Conservation (phyloP, 176 grass and related monocot species). For the Olyra latifolia region DNA sequence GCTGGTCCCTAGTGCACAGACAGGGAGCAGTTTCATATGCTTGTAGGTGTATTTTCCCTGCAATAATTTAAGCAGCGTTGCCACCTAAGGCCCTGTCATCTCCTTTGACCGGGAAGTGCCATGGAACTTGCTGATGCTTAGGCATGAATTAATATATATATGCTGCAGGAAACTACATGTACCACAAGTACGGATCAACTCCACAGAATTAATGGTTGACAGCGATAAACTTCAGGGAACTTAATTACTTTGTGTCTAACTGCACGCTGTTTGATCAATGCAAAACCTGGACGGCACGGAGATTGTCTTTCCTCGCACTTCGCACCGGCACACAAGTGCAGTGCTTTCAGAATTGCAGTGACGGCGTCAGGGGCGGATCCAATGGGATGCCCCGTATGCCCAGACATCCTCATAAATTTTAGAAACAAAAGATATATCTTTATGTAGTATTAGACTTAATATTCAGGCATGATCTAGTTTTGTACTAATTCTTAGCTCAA, state of each 20-base stretch:
- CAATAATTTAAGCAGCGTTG: neutral
- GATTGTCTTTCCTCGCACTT: neutral
- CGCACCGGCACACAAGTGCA: neutral
- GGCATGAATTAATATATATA: neutral
- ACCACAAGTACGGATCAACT: too few relatives aligned
- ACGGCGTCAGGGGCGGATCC: too few relatives aligned
- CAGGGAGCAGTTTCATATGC: slow-evolving; percentile 21
- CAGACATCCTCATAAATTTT: too few relatives aligned
- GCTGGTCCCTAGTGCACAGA: slow-evolving; percentile 4
- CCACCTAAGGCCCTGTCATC: slow-evolving; percentile 21
- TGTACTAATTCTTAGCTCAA: too few relatives aligned
- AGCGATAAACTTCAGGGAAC: neutral
- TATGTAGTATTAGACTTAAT: too few relatives aligned
- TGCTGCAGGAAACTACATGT: too few relatives aligned
- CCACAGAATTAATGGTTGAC: neutral
- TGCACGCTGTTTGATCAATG: too few relatives aligned
- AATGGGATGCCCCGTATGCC: too few relatives aligned
- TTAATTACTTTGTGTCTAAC: too few relatives aligned
- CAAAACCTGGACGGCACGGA: neutral
- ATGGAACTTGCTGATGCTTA: slow-evolving; percentile 38
- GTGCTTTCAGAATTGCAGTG: neutral
- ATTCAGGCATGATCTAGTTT: too few relatives aligned
- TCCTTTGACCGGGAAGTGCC: neutral
- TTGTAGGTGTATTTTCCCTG: slow-evolving; percentile 13
- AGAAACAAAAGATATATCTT: too few relatives aligned